phyloP scores from a whole-genome alignment of 176 grass and related monocot genomes.

The Poa pratensis region DNA sequence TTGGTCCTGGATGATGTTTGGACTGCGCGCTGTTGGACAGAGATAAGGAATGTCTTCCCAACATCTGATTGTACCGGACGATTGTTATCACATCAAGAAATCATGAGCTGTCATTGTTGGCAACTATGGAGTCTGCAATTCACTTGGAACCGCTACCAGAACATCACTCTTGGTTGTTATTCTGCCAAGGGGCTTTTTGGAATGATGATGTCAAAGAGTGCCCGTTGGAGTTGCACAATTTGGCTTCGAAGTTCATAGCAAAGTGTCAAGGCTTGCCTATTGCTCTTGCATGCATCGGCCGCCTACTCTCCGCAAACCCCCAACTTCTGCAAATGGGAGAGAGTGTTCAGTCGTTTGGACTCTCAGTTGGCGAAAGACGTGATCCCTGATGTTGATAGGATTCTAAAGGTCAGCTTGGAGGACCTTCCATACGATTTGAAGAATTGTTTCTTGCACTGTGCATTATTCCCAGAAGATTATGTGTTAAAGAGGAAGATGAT shows the following conservation, averaged over 20 bases:
- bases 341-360: neutral
- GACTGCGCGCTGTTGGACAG: neutral
- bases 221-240: neutral
- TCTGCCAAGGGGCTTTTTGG: neutral
- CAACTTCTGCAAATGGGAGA: neutral
- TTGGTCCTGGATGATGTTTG: slow-evolving; percentile 24
- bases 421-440: neutral
- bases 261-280: slow-evolving; percentile 21
- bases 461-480: neutral
- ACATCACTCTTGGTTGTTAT: neutral
- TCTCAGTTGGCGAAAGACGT: neutral
- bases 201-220: neutral
- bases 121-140: neutral
- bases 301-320: neutral
- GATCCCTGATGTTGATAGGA: neutral
- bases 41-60: neutral
- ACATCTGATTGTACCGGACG: neutral
- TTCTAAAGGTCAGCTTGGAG: slow-evolving; percentile 13
- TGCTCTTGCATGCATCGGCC: slow-evolving; percentile 4
- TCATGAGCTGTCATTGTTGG: neutral
- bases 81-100: slow-evolving; percentile 29
- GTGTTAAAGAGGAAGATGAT: neutral
- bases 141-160: neutral
- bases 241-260: neutral
- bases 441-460: slow-evolving; percentile 10